Evolutionary conservation across 2,329 filamentous ascomycete genomes (phyloP), one percentile per base, ranked within the genome.

Genomic region (Botryotinia convoluta): DNA sequence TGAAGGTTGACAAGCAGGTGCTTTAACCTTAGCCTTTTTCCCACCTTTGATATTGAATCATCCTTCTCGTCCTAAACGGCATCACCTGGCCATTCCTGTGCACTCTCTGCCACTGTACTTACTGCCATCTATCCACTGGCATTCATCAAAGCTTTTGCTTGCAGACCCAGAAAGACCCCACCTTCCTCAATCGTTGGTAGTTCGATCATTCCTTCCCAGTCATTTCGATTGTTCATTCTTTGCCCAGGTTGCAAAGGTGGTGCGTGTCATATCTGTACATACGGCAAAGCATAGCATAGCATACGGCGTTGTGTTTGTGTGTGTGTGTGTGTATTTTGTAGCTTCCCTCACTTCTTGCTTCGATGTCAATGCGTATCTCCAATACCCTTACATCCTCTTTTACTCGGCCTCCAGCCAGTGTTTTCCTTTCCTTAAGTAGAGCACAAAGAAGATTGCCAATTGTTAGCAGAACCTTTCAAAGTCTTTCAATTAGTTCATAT

Each of bases 301-400:
- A 67, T 39, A 54, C 45, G 64, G 45, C 48, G 62, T 65, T 26
- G 42, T 65, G 42, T 65, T n/a, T n/a, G n/a, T 29, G 37, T 35
- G 2, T 20, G 44, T 26, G 35, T 63, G 45, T 22, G 10, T 14
- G 48, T 51, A 14, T 29, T 45, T 62, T 37, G 20, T 62, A 35
- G 59, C 59, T 61, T 29, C 32, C 35, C 64, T 68, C 61, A 64
- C 37, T 59, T 67, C 54, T 39, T 51, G 32, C 57, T 75, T 42
- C 54, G 18, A 35, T 64, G 74, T 74, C 77, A 78, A 81, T 81
- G 79, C 79, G 78, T 78, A 72, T 77, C 75, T 74, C 77, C 54
- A 78, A 74, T 67, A 76, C 75, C 69, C 69, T 78, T 75, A 71
- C 78, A 60, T 75, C 74, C 51, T 69, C 72, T 61, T 73, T 76